A percentile compares a stretch with the other conserved stretches of the same genome.
Evolutionary conservation across 495 filamentous ascomycete species (phyloP).

Genomic region (Oleoguttula mirabilis): DNA sequence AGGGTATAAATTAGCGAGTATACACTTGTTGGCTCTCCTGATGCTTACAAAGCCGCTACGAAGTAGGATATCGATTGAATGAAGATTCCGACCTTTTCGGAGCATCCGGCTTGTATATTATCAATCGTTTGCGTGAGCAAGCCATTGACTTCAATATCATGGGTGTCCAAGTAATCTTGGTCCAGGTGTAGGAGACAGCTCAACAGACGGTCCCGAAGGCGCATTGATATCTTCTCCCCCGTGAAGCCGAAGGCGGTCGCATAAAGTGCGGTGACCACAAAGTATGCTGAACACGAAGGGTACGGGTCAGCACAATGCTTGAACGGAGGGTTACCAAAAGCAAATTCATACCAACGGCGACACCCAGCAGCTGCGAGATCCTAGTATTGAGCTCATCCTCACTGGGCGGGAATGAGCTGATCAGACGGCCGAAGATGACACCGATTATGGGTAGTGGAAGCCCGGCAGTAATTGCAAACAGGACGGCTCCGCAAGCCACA

Average conservation of each 20-base stretch:
- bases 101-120: slow-evolving; percentile 35
- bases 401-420: slow-evolving; percentile 31
- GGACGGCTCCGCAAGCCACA: slow-evolving; percentile 22
- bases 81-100: slow-evolving; percentile 40
- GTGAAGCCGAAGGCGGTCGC: slow-evolving; percentile 29
- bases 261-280: slow-evolving; percentile 31
- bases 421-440: slow-evolving; percentile 35
- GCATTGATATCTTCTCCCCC: slow-evolving; percentile 29
- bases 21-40: too few relatives aligned
- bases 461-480: slow-evolving; percentile 32
- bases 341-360: too few relatives aligned
- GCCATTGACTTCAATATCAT: slow-evolving; percentile 26
- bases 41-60: slow-evolving; percentile 36
- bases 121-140: slow-evolving; percentile 32
- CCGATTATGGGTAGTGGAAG: slow-evolving; percentile 34
- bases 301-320: too few relatives aligned
- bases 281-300: too few relatives aligned
- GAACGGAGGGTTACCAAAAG: too few relatives aligned
- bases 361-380: slow-evolving; percentile 27
- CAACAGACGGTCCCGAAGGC: slow-evolving; percentile 25
- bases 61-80: slow-evolving; percentile 39
- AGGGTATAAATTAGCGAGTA: too few relatives aligned
- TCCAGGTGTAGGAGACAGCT: slow-evolving; percentile 30
- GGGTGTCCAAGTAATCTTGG: slow-evolving; percentile 30
- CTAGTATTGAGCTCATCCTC: slow-evolving; percentile 26